Base-by-base conservation (phyloP, 176 grass and related monocot genomes). In the Avena sativa region DNA sequence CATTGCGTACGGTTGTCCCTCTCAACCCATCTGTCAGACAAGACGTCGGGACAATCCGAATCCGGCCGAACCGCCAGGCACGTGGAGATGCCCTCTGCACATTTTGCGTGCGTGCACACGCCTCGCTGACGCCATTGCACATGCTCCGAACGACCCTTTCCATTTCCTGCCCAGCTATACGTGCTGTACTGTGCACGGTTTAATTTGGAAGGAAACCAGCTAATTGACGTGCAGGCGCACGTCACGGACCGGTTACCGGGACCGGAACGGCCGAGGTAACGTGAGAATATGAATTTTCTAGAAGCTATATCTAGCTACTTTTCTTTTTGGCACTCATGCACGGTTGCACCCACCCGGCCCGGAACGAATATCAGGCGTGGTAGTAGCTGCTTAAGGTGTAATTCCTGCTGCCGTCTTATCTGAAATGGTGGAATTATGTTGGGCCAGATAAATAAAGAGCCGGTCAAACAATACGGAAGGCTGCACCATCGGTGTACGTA, bases 101-200 rank as follows among this genome's bases (percentile, higher is more conserved):
- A 21, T 12, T 43, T 56, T 84, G 14, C 60, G 74, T 84, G 13
- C 60, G 74, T 79, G 78, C 14, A 32, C 30, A 76, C 78, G 70
- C 50, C 28, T 77, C 51, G 20, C 36, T 82, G 83, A 62, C 81
- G 84, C 21, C 48, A 63, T 10, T 21, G 38, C 46, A 2, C 2
- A 71, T 1, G 38, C 38, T 12, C 67, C 3, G 38, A 46, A 48
- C 46, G 49, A 13, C 9, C 38, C 8, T 34, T n/a, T 46, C 69
- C 38, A 0, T 71, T 71, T 15, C 68, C 7, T 43, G 36, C 17
- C 68, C 68, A 71, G 14, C 64, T 34, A 34, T 1, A 9, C 46
- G 1, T 47, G 46, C 4, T 51, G 0, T 43, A 43, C 6, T 43
- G 38, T 40, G 40, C 40, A 8, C 40, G 6, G 17, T 4, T 17